Evolutionary conservation across 176 grass and related monocot genomes (phyloP), one percentile per base, ranked within the genome.

Genomic region (Aegilops speltoides): DNA sequence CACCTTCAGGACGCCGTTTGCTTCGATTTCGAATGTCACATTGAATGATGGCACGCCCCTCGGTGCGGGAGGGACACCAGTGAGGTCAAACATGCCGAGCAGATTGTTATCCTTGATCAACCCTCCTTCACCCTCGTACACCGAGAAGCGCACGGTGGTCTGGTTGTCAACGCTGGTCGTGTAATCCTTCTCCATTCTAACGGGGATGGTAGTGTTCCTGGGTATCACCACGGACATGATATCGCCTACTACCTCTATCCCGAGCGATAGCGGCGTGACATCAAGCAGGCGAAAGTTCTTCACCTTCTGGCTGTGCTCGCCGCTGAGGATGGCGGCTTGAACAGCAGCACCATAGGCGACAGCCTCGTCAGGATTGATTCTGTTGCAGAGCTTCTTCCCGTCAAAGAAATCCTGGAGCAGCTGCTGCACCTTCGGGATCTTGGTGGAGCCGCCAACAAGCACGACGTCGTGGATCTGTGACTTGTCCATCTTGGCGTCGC

Each of bases 281-380:
- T 36, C 66, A 0, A 68, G 66, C 0, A 68, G 31, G 31, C 1
- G 29, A 0, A 68, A 33, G 65, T 33, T 1, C 66, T 20, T 3
- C 17, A 0, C 7, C 65, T 34, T 19, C 65, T 68, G 2, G 2
- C 0, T 0, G 15, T 8, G 1, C 1, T 68, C 16, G 15, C 16
- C 65, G 8, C 1, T 28, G 31, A 68, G 31, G 65, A 33, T 33
- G 29, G 65, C 66, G 1, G 95, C 95, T 62, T 94, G 88, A 4
- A 97, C 75, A 0, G 95, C 88, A 46, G 92, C 95, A 2, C 90
- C 95, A 20, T 91, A 92, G 0, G 95, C 92, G 0, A 97, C 95
- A 1, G 95, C 95, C 86, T 97, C 95, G 10, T 97, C 95, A 0
- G 95, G 95, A 65, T 97, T 97, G 73, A 94, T 97, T 43, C 68